Conservation (phyloP, 441 rosid species). For the Kokia cookei region DNA sequence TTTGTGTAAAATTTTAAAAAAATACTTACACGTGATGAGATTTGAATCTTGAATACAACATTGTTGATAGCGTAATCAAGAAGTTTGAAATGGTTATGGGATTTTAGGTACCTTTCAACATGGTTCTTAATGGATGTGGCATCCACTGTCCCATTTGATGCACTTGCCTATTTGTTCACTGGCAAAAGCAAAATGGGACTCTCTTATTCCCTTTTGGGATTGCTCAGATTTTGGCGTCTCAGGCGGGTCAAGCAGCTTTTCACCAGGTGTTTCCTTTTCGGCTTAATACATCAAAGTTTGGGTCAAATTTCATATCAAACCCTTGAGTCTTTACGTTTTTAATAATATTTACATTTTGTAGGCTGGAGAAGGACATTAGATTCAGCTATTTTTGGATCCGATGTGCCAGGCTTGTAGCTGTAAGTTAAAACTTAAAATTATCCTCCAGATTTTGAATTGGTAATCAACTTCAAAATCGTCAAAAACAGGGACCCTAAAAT, state of each 20-base stretch:
- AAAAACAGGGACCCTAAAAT: no score
- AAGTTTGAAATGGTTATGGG: not conserved
- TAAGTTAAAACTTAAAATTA: slow-evolving; percentile 13
- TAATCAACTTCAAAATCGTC: no score
- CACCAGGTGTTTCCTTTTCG: slow-evolving; percentile 35
- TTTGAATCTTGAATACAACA: no score
- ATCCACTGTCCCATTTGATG: slow-evolving; percentile 61
- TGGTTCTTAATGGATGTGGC: slow-evolving; percentile 79
- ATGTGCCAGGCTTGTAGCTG: slow-evolving; percentile 47
- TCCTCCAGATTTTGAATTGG: no score
- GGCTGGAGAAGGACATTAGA: slow-evolving; percentile 75
- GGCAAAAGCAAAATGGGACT: slow-evolving; percentile 40
- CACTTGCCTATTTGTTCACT: slow-evolving; percentile 40
- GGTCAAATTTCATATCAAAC: not conserved
- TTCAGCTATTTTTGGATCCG: slow-evolving; percentile 63
- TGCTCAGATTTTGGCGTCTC: slow-evolving; percentile 66
- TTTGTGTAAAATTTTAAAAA: no score
- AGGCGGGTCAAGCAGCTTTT: slow-evolving; percentile 53
- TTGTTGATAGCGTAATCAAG: no score
- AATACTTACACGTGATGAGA: no score
- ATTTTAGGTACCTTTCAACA: slow-evolving; percentile 50
- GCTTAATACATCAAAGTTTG: not conserved
- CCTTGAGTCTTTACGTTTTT: not conserved
- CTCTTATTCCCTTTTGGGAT: slow-evolving; percentile 50
- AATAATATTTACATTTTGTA: slow-evolving; percentile 9